Evolutionary conservation across 768 basidiomycete genomes (phyloP).

Genomic region (Leccinellum albellum): DNA sequence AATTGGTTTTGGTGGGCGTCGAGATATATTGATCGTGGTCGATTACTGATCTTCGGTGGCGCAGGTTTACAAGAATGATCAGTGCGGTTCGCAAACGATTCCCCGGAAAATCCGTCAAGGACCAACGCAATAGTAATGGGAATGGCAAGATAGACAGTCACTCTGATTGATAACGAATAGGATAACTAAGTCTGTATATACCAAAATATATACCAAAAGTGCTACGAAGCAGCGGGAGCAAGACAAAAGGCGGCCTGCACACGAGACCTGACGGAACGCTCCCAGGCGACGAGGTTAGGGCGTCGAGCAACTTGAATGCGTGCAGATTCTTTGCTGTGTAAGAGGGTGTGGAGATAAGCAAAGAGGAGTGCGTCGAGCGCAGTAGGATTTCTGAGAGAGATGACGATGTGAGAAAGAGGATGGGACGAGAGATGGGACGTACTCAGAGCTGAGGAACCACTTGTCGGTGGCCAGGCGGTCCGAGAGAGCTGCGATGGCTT

Average conservation of each 20-base stretch:
- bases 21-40: background rate
- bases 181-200: background rate
- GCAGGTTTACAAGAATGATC: constrained; percentile 73
- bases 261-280: constrained; percentile 57
- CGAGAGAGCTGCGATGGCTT: constrained; percentile 69
- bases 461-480: constrained; percentile 71
- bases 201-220: constrained; percentile 12
- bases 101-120: constrained; percentile 18
- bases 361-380: constrained; percentile 79
- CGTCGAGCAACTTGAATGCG: constrained; percentile 66
- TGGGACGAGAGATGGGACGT: constrained; percentile 18
- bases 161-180: background rate
- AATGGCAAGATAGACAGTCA: constrained; percentile 13
- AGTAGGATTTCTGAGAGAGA: constrained; percentile 60
- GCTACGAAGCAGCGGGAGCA: constrained; percentile 4
- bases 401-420: constrained; percentile 4
- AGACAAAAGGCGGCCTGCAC: constrained; percentile 51
- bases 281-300: constrained; percentile 80
- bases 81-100: constrained; percentile 62
- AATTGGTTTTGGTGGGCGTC: constrained; percentile 77
- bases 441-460: constrained; percentile 82
- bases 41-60: background rate
- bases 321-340: constrained; percentile 41
- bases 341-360: constrained; percentile 71
- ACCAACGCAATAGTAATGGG: constrained; percentile 12